phyloP scores from a whole-genome alignment of 345 rosid genomes.

The Eucalyptus virginea region DNA sequence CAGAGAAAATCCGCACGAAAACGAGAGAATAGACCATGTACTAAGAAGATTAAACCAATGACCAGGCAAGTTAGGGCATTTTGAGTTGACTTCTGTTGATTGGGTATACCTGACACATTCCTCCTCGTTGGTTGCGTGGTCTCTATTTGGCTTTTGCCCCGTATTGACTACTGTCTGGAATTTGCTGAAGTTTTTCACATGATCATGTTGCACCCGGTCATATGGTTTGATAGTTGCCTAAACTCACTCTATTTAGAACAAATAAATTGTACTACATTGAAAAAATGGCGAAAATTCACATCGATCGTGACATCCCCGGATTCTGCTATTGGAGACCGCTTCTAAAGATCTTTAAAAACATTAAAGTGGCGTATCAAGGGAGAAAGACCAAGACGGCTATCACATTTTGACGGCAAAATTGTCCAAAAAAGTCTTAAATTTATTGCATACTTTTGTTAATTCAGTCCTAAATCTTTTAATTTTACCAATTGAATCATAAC shows the following conservation, averaged over 20 bases:
- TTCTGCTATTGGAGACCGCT: not conserved
- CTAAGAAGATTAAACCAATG: not conserved
- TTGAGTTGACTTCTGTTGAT: not conserved
- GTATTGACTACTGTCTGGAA: not conserved
- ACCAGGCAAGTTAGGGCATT: not conserved
- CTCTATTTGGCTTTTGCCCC: not conserved
- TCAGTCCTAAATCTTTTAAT: too few relatives aligned
- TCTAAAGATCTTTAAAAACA: not conserved
- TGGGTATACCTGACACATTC: not conserved
- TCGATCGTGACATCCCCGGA: not conserved
- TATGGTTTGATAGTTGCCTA: not conserved
- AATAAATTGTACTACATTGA: not conserved
- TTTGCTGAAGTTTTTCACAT: not conserved
- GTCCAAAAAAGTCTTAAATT: not conserved
- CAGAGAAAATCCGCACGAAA: not conserved
- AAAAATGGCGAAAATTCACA: not conserved
- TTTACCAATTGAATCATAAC: not conserved
- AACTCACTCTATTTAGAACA: not conserved
- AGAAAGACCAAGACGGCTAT: not conserved
- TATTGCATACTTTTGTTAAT: not conserved
- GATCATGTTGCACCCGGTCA: not conserved
- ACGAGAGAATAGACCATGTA: not conserved
- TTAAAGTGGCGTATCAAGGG: not conserved
- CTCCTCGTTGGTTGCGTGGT: not conserved
- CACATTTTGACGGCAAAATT: not conserved